phyloP scores from a whole-genome alignment of 2,329 filamentous ascomycete genomes.

The Colletotrichum sublineola region DNA sequence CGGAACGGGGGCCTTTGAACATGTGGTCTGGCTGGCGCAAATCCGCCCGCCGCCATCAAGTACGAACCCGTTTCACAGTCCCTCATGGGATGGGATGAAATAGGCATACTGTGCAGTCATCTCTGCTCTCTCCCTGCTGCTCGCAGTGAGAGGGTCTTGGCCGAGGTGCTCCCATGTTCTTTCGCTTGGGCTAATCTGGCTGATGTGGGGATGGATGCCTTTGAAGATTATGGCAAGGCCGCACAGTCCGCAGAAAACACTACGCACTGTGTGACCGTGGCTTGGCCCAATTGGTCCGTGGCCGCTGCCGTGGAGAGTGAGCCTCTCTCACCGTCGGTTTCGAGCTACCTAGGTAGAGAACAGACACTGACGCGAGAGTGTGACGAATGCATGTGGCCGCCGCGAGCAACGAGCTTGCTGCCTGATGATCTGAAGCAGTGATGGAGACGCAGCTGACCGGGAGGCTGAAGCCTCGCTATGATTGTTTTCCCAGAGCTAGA shows the following conservation, averaged over 20 bases:
- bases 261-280: constrained; percentile 21
- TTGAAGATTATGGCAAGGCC: constrained; percentile 33
- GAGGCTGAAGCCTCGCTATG: not conserved
- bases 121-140: not conserved
- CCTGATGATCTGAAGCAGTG: constrained; percentile 21
- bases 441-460: constrained; percentile 8
- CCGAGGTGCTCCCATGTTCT: constrained; percentile 36
- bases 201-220: constrained; percentile 34
- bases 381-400: constrained; percentile 30
- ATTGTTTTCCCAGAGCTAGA: not conserved
- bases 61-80: constrained; percentile 38
- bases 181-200: constrained; percentile 35
- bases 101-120: constrained; percentile 36
- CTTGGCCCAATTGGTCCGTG: constrained; percentile 32
- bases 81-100: constrained; percentile 29
- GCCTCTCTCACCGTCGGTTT: constrained; percentile 35
- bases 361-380: constrained; percentile 21
- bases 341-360: constrained; percentile 32
- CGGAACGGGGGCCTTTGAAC: constrained; percentile 16
- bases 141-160: constrained; percentile 30
- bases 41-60: constrained; percentile 33
- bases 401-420: constrained; percentile 14
- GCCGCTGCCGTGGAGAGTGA: constrained; percentile 16
- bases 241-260: constrained; percentile 21
- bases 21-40: constrained; percentile 33